These are phyloP conservation scores for Talaromyces verruculosus DNA, from an alignment of 2,329 filamentous ascomycete genomes.

Conservation along the genomic window DNA sequence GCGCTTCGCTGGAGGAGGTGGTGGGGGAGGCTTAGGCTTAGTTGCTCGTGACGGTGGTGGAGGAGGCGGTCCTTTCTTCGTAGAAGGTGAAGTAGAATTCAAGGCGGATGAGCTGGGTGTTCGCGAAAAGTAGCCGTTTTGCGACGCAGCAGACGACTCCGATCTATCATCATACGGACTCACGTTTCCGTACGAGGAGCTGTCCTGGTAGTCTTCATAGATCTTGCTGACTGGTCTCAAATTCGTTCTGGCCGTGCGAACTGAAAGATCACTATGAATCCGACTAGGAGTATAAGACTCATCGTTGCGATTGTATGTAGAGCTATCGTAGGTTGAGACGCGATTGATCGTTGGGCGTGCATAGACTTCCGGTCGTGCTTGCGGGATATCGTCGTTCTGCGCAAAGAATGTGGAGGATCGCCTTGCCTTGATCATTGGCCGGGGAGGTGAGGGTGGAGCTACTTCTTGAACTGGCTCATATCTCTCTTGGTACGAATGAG, in stretches of 20 bases:
- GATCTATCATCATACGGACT: conserved; percentile 54
- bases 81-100: conserved; percentile 26
- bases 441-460: conserved; percentile 47
- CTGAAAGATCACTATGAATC: conserved; percentile 53
- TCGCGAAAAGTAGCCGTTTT: conserved; percentile 53
- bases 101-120: conserved; percentile 52
- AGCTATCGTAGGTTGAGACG: conserved; percentile 60
- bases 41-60: conserved; percentile 63
- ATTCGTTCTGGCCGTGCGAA: conserved; percentile 50
- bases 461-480: conserved; percentile 60
- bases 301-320: conserved; percentile 54
- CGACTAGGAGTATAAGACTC: conserved; percentile 54
- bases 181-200: conserved; percentile 43
- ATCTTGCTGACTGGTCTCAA: conserved; percentile 44
- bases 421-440: conserved; percentile 55
- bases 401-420: conserved; percentile 39
- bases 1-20: conserved; percentile 63
- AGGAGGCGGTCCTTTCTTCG: conserved; percentile 59
- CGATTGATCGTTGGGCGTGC: conserved; percentile 52
- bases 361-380: conserved; percentile 44
- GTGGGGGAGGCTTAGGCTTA: conserved; percentile 60
- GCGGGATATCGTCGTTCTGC: conserved; percentile 41
- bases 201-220: conserved; percentile 51
- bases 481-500: conserved; percentile 62
- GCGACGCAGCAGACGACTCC: conserved; percentile 55